Base-by-base conservation (phyloP, 495 filamentous ascomycete species). In the Rostrohypoxylon terebratum region DNA sequence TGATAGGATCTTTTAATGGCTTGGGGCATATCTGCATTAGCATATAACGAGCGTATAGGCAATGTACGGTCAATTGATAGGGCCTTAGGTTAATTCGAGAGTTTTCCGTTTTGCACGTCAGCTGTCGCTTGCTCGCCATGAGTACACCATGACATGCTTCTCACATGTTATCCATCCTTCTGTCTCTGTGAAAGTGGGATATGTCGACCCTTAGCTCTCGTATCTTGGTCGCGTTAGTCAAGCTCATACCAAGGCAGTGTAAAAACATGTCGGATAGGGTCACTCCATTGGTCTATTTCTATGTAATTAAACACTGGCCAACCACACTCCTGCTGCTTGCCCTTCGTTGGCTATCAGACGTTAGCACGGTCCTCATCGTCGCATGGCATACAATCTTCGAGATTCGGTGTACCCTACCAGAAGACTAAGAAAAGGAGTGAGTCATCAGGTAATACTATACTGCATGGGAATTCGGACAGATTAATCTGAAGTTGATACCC, bases 11-110 rank as follows among this genome's bases (percentile, higher is more conserved):
- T 58, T 40, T 40, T 40, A 23, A 16, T 31, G 14, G 34, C 8
- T 4, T 31, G 23, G 23, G 54, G 34, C 5, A 42, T 36, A 20
- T 57, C n/a, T 20, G 31, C 33, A 42, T 58, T 40, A 13, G 20
- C 33, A 58, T 38, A 40, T 20, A 58, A 23, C 16, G 54, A 40
- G 54, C 54, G 18, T 58, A 58, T 58, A 11, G 48, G n/a, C n/a
- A n/a, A 42, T 5, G 18, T 42, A 28, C 36, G 33, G 54, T 58
- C 54, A 16, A 42, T 58, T 40, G 33, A 57, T 23, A 51, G 20
- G 21, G 21, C 10, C 47, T 28, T 21, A 14, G 14, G 21, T 51
- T 31, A 25, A 51, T 51, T 51, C 20, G 3, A 25, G 20, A 21
- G 7, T 25, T 51, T 0, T 25, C 21, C 21, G 20, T 11, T 51